Evolutionary conservation across 2,329 filamentous ascomycete species (phyloP).

Genomic region (Stachybotrys elegans): DNA sequence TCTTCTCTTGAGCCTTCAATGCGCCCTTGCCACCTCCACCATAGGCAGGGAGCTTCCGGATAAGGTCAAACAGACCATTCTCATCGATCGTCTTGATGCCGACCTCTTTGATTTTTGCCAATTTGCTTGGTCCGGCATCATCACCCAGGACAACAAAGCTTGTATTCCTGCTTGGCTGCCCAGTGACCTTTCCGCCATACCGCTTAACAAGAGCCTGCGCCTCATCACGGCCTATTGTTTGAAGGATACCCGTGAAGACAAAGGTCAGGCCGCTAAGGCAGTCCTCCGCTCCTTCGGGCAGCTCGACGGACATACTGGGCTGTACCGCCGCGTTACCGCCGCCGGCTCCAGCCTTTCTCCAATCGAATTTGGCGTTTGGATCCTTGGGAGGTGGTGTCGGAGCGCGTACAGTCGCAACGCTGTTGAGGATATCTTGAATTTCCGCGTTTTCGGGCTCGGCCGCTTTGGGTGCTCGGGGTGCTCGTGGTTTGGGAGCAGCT

Average conservation of each 20-base stretch:
- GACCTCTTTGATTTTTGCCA: slow-evolving; percentile 75
- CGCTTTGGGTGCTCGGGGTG: slow-evolving; percentile 59
- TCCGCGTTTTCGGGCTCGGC: slow-evolving; percentile 65
- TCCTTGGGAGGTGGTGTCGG: slow-evolving; percentile 77
- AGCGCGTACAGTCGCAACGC: slow-evolving; percentile 74
- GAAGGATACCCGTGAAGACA: slow-evolving; percentile 88
- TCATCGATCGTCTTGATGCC: slow-evolving; percentile 92
- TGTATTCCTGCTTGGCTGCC: slow-evolving; percentile 84
- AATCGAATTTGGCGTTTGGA: slow-evolving; percentile 74
- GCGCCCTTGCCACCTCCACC: slow-evolving; percentile 87
- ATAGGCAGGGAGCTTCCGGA: slow-evolving; percentile 73
- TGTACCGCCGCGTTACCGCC: slow-evolving; percentile 56
- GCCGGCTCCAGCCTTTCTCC: slow-evolving; percentile 54
- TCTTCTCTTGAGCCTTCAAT: slow-evolving; percentile 78
- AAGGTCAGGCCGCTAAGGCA: slow-evolving; percentile 87
- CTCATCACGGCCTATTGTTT: slow-evolving; percentile 77
- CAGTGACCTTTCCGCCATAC: slow-evolving; percentile 88
- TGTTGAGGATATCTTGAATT: slow-evolving; percentile 75
- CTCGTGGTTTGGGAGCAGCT: slow-evolving; percentile 53
- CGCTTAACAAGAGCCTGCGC: slow-evolving; percentile 82
- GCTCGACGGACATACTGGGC: slow-evolving; percentile 59
- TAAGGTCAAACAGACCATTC: slow-evolving; percentile 82
- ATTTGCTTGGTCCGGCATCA: slow-evolving; percentile 90
- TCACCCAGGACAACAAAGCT: slow-evolving; percentile 86
- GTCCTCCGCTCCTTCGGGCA: slow-evolving; percentile 81